Evolutionary conservation across 805 yeast species (phyloP).

Genomic region (Starmera quercuum): DNA sequence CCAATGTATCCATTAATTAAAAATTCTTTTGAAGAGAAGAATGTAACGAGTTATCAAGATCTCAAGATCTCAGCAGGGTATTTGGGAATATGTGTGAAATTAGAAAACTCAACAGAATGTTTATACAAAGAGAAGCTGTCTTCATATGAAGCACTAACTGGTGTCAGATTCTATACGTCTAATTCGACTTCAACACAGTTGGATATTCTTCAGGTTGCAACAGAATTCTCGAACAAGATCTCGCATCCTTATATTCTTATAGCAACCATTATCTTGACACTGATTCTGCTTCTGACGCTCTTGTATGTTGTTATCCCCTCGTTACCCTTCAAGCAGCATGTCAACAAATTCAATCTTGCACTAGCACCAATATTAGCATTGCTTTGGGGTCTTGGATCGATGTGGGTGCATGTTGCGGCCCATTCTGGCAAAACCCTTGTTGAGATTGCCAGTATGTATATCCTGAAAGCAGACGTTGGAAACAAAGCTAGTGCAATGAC

Average conservation of each 20-base stretch:
- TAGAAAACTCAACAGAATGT: constrained; percentile 28
- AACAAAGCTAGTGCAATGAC: constrained; percentile 47
- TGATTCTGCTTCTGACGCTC: constrained; percentile 32
- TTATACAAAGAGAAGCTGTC: constrained; percentile 23
- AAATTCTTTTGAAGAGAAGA: constrained; percentile 25
- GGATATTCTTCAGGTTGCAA: constrained; percentile 41
- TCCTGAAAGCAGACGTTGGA: constrained; percentile 38
- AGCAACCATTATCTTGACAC: constrained; percentile 35
- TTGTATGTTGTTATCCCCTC: constrained; percentile 40
- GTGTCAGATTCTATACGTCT: constrained; percentile 27
- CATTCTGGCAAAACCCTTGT: constrained; percentile 36
- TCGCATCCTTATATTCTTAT: constrained; percentile 50
- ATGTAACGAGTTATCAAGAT: constrained; percentile 27
- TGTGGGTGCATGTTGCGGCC: constrained; percentile 55
- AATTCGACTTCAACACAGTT: constrained; percentile 26
- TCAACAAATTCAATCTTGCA: constrained; percentile 21
- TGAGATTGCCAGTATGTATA: constrained; percentile 41
- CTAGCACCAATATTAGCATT: constrained; percentile 31
- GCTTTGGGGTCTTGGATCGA: constrained; percentile 59
- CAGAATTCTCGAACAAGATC: constrained; percentile 33
- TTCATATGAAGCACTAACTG: constrained; percentile 19
- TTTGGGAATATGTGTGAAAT: constrained; percentile 45
- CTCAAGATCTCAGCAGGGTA: constrained; percentile 47
- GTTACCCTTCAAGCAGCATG: constrained; percentile 31
- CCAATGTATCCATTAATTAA: constrained; percentile 32